Percentiles rank a stretch among this genome's conserved stretches.
Conservation (phyloP, 768 basidiomycete genomes). For the Lyophyllum semitale region DNA sequence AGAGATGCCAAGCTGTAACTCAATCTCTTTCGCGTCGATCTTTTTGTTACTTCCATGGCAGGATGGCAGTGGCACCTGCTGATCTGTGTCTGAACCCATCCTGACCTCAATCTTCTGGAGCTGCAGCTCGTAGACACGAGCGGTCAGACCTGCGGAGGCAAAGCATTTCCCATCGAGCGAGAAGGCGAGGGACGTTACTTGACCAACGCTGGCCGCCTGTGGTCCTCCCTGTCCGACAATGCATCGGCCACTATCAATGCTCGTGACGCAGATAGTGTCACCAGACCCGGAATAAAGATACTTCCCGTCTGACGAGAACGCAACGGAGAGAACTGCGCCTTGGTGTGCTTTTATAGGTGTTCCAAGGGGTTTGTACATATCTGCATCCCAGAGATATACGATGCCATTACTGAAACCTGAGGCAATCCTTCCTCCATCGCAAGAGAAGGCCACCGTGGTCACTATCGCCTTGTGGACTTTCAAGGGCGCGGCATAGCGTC, state of each 20-base stretch:
- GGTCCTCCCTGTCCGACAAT: too few species aligned
- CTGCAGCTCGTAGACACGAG: too few species aligned
- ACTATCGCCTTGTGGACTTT: constrained; percentile 10
- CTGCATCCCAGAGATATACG: constrained; percentile 28
- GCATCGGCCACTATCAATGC: too few species aligned
- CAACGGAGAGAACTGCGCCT: constrained; percentile 1
- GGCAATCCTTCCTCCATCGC: constrained; percentile 26
- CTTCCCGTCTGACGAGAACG: background rate
- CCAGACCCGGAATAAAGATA: constrained; percentile 1
- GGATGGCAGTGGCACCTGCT: too few species aligned
- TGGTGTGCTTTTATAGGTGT: background rate
- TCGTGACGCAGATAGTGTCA: background rate
- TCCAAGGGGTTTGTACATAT: constrained; percentile 8
- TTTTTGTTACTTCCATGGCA: too few species aligned
- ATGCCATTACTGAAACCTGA: constrained; percentile 28
- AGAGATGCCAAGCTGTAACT: too few species aligned
- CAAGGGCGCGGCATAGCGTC: background rate
- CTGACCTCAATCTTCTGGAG: too few species aligned
- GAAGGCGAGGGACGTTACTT: background rate
- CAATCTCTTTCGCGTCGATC: too few species aligned
- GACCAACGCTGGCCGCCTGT: background rate
- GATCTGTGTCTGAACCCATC: too few species aligned
- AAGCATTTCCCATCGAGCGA: constrained; percentile 16
- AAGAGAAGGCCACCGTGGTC: constrained; percentile 24
- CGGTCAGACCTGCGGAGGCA: too few species aligned